Conservation (phyloP, 2,329 filamentous ascomycete genomes). For the Rugonectria rugulosa region DNA sequence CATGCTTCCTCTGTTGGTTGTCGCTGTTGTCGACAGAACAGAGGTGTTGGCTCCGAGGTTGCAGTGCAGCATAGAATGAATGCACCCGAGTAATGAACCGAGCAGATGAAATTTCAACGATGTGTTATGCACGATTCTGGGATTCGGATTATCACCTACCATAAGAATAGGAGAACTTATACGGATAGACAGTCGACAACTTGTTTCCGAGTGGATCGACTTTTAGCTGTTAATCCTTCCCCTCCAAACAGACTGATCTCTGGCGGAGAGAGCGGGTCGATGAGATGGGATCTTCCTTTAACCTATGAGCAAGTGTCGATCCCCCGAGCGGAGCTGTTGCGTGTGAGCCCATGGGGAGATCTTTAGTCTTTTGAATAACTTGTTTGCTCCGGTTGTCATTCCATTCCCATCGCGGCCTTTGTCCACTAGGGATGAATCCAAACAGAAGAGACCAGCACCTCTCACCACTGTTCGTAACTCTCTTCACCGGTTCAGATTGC, state of each 20-base stretch:
- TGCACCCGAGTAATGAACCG: neutral
- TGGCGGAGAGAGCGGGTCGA: slow-evolving; percentile 8
- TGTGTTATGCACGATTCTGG: slow-evolving; percentile 2
- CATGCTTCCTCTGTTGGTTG: neutral
- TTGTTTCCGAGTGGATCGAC: slow-evolving; percentile 4
- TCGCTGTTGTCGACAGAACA: slow-evolving; percentile 8
- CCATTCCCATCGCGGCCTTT: neutral
- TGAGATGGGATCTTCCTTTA: slow-evolving; percentile 12
- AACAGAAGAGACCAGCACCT: neutral
- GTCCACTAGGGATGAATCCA: neutral
- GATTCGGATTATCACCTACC: neutral
- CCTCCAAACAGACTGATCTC: slow-evolving; percentile 7
- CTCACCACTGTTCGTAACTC: neutral
- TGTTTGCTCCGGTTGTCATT: neutral
- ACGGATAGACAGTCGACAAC: neutral
- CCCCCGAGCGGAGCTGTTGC: slow-evolving; percentile 6
- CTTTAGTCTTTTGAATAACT: neutral
- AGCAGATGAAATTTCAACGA: neutral
- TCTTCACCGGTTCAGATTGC: neutral
- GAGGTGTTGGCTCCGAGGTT: slow-evolving; percentile 2
- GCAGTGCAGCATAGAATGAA: neutral
- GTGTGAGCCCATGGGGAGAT: no score
- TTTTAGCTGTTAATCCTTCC: slow-evolving; percentile 6
- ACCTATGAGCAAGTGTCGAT: slow-evolving; percentile 11
- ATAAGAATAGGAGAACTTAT: neutral